Conservation (phyloP, 176 grass and related monocot species). For the Saccharum officinarum region DNA sequence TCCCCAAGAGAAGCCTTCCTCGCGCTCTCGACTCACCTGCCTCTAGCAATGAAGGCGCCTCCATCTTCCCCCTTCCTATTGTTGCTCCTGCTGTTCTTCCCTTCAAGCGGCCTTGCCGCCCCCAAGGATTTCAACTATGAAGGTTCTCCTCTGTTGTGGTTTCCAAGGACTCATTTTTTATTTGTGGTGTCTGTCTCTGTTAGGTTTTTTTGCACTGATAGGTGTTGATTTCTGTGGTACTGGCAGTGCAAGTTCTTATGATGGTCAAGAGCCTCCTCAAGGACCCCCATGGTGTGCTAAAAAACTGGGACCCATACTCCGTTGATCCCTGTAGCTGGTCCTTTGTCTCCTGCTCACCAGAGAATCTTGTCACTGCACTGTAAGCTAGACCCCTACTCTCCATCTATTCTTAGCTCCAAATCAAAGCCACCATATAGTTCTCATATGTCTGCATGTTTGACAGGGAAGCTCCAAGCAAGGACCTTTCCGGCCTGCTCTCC, state of each 20-base stretch:
- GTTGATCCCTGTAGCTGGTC: constrained; percentile 82
- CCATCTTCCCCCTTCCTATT: background rate
- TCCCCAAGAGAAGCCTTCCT: background rate
- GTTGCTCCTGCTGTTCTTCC: constrained; percentile 9
- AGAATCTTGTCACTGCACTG: constrained; percentile 59
- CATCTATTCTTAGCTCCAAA: background rate
- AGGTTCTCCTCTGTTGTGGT: background rate
- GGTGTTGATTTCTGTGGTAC: background rate
- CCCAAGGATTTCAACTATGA: constrained; percentile 51
- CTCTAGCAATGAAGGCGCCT: constrained; percentile 32
- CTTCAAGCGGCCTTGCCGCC: constrained; percentile 52
- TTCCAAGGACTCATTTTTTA: background rate
- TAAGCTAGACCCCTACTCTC: constrained; percentile 22
- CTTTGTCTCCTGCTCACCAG: constrained; percentile 65
- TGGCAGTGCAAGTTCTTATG: constrained; percentile 73
- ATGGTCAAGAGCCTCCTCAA: constrained; percentile 71
- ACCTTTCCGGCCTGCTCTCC: constrained; percentile 70
- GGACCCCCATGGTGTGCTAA: constrained; percentile 60
- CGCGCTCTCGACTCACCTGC: background rate
- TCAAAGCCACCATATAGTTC: background rate
- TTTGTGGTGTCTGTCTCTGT: background rate
- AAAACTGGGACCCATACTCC: constrained; percentile 69
- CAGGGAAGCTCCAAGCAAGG: constrained; percentile 62
- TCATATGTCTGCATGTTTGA: constrained; percentile 6
- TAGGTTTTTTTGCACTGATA: background rate